Evolutionary conservation across 2,329 filamentous ascomycete genomes (phyloP), one percentile per base, ranked within the genome.

Genomic region (Ceratocystis destructans): DNA sequence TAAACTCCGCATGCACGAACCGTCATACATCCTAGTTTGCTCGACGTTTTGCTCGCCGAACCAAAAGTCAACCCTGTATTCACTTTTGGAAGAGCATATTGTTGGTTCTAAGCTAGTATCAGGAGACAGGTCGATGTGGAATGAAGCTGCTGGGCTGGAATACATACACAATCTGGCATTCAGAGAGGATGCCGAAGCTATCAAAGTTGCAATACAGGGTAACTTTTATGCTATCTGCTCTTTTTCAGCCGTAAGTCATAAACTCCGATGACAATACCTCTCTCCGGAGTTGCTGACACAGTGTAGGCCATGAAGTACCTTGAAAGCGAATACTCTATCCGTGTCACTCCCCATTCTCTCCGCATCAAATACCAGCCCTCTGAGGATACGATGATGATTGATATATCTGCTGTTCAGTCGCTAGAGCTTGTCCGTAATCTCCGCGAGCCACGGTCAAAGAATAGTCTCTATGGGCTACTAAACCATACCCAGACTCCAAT

Each of bases 361-460:
- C 85, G 90, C 2, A 87, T 97, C 72, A 87, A 85, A 69, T 96
- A 96, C 70, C 87, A 93, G 71, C 88, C 91, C 0, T 91, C 90
- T 0, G 89, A 96, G 72, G 89, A 93, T 28, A 89, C 90, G 0
- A 96, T 97, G 92, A 90, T 96, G 83, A 95, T 97, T 71, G 93
- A 96, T 71, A 81, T 94, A 1, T 87, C 90, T 0, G 96, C 92
- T 0, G 90, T 96, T 33, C 82, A 87, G 46, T 90, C 90, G 0
- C 79, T 99, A 2, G 94, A 99, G 73, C 80, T 99, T 5, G 88
- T 97, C 31, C 90, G 96, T 71, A 99, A 96, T 70, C 73, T 92
- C 0, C 86, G 89, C 12, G 86, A 87, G 70, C 72, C 85, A 0
- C 91, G 88, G 70, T 96, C 91, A 0, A 89, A 86, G 69, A 84